Evolutionary conservation across 805 yeast genomes (phyloP), one percentile per base, ranked within the genome.

Genomic region (Hanseniaspora vineae): DNA sequence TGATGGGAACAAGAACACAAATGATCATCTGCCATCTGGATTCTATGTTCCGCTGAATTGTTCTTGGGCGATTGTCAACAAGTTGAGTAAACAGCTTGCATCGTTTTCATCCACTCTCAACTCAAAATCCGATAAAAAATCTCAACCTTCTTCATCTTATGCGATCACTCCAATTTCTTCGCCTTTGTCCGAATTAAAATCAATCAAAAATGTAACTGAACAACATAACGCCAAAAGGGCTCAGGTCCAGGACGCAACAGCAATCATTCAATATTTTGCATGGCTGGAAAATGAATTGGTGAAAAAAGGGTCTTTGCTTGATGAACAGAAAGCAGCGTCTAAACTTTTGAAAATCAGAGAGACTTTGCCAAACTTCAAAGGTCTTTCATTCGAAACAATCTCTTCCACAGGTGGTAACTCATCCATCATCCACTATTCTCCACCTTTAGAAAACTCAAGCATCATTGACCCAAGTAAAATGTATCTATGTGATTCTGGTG

Each of bases 401-500:
- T 78, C 88, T 1, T 77, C 90, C 1, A 69, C 85, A 0, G 95
- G 92, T 12, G 65, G 84, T 6, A 84, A 84, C 58, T 80, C 85
- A 1, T 80, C 92, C 0, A 70, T 84, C 9, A 80, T 83, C 47
- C 94, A 84, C 58, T 84, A 84, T 58, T 72, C 81, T 0, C 94
- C 95, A 31, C 72, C 80, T 0, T 66, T 66, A 31, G 80, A 74
- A 12, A 70, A 75, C 17, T 73, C 76, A 47, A 68, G 82, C 1
- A 62, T 73, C 49, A 77, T 92, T 50, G 81, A 84, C 57, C 80
- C 82, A 9, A 64, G 73, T 18, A 75, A 81, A 49, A 75, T 88
- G 1, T 88, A 82, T 55, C 68, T 92, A 52, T 70, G 85, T 50
- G 98, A 92, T 62, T 78, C 95, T 2, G 98, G 98, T 3, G 85